A percentile compares a stretch with the other conserved stretches of the same genome.
These are phyloP conservation scores for Ogataea hybrid DNA, from an alignment of 1,139 yeast species.

Conservation along the genomic window DNA sequence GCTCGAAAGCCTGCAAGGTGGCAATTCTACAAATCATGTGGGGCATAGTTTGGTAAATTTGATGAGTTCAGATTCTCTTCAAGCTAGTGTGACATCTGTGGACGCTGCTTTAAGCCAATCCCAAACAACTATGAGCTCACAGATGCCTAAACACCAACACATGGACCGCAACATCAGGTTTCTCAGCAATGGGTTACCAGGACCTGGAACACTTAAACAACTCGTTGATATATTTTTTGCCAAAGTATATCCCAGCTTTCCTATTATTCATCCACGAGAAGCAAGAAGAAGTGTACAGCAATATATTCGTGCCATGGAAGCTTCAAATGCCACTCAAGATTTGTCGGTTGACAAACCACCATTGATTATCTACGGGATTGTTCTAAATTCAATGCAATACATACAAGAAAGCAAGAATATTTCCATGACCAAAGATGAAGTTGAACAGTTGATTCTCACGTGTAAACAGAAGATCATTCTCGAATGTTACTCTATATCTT, in stretches of 20 bases:
- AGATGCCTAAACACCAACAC: not conserved
- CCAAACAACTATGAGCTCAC: not conserved
- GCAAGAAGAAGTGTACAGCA: not conserved
- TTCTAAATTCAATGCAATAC: constrained; percentile 11
- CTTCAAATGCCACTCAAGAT: not conserved
- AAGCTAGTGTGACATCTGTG: not conserved
- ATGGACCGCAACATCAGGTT: not conserved
- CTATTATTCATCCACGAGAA: not conserved
- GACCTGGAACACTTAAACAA: not conserved
- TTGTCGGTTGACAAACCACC: constrained; percentile 8
- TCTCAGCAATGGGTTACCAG: not conserved
- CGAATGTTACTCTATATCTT: constrained; percentile 28
- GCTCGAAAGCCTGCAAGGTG: not conserved
- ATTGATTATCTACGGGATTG: constrained; percentile 9
- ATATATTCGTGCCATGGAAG: not conserved
- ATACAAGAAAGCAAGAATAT: constrained; percentile 3
- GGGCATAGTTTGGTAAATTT: not conserved
- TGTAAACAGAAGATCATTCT: constrained; percentile 27
- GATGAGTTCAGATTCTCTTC: not conserved
- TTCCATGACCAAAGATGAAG: constrained; percentile 3
- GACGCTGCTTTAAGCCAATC: not conserved
- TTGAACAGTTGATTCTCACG: constrained; percentile 9
- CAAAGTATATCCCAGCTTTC: not conserved
- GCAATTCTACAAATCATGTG: not conserved
- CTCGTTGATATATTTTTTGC: not conserved